Base-by-base conservation (phyloP, 2,329 filamentous ascomycete species). In the Epichloe sibirici region DNA sequence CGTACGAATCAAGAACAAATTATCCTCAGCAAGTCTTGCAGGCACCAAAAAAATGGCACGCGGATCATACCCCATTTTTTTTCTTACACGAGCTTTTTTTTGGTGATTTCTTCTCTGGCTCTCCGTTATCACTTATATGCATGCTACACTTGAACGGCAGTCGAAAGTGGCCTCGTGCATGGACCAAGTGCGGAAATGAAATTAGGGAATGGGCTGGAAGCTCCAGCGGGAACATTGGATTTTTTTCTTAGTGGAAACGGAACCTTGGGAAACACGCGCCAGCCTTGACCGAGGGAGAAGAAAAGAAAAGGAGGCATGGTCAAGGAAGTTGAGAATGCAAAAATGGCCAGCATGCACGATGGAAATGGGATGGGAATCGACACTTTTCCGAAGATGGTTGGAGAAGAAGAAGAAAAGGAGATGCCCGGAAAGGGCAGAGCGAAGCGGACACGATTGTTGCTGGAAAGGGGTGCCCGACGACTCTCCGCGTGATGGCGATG, bases 31-130 rank as follows among this genome's bases (percentile, higher is more conserved):
- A 47, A 65, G 63, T 68, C 65, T 64, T 64, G 56, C 61, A 60
- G 65, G 67, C 67, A 70, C 43, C 62, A 62, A 69, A 69, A 66
- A 69, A 69, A 69, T 55, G 57, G 65, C 58, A 65, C 59, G 60
- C 49, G 61, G 62, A 67, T 67, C 66, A 68, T 69, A 68, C 68
- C 67, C 66, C 52, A 53, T 55, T 55, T 49, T 53, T 57, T 58
- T 57, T 56, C 15, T 15, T 31, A 45, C 54, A 56, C 46, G 49
- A 55, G 47, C 48, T 54, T 50, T 58, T 50, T 58, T 59, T 57
- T 58, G 56, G 54, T 49, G 52, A 58, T 60, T 58, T 57, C 49
- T 61, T 53, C 23, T 43, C 40, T 42, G n/a, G 6, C 23, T 58
- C 54, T 48, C 35, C 17, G 57, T 42, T 56, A 50, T 59, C 62